Evolutionary conservation across 2,329 filamentous ascomycete species (phyloP), one percentile per base, ranked within the genome.

Genomic region (Gaeumannomyces sp.): DNA sequence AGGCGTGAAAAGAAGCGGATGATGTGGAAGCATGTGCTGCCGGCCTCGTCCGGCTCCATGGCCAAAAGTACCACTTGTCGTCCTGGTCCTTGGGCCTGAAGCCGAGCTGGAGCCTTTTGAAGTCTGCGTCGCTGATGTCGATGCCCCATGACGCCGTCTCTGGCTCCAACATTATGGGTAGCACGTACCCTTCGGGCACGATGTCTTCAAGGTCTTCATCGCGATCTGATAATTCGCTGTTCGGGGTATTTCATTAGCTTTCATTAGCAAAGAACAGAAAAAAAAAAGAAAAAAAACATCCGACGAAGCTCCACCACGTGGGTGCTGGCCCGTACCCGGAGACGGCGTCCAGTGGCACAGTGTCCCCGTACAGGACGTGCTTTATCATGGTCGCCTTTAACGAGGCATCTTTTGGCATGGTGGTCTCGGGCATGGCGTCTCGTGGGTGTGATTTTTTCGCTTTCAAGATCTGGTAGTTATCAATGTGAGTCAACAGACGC

Each of bases 21-120:
- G 59, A 60, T 35, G 59, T 35, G 28, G 59, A 60, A 4, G 13
- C 7, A 19, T 19, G 28, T 60, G 19, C 1, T n/a, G 59, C 28
- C 59, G 59, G 59, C 29, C 27, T 60, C 29, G 19, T 60, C 59
- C 5, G 29, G 29, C 4, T 16, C 57, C 29, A 11, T 35, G 59
- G 59, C 28, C 28, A 60, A 33, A 60, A 60, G 22, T 4, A 16
- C 59, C 59, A 60, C 59, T 60, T 60, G 16, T 60, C 29, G 6
- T 60, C 59, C 29, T 35, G 28, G 19, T 35, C 59, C 1, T 16
- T 3, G 22, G 59, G 29, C 27, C n/a, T 8, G 58, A 60, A 60
- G 58, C 58, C 58, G 28, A 31, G 16, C 28, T 60, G 29, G 28
- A 60, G 59, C 59, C 19, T 35, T n/a, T 60, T 60, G 29, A 35